Conservation (phyloP, 345 rosid species). For the Atalantia buxifolia region DNA sequence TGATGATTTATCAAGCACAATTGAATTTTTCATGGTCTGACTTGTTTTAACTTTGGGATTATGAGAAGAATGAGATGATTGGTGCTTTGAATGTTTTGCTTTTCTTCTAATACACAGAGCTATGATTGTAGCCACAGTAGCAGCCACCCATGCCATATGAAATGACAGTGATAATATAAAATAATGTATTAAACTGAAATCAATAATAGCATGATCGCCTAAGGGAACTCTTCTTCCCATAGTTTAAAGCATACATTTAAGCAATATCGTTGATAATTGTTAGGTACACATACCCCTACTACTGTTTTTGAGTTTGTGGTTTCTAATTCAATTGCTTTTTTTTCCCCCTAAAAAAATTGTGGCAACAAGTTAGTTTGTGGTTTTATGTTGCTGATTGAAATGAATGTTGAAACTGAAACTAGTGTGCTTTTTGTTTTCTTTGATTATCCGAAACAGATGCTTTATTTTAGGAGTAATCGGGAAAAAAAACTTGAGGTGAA, state of each 20-base stretch:
- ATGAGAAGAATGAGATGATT: neutral
- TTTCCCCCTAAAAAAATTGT: neutral
- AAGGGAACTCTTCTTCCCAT: constrained; percentile 41
- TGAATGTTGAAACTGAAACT: neutral
- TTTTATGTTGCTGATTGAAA: neutral
- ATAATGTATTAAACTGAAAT: neutral
- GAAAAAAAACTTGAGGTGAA: constrained; percentile 16
- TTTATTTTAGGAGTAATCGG: constrained; percentile 16
- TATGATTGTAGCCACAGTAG: constrained; percentile 32
- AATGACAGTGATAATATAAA: constrained; percentile 16
- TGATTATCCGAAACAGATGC: constrained; percentile 16
- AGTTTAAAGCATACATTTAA: neutral
- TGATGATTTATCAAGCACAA: neutral
- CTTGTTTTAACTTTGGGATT: neutral
- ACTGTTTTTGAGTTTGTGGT: neutral
- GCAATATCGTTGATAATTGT: neutral
- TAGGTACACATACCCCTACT: neutral
- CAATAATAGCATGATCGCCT: neutral
- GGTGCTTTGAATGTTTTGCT: neutral
- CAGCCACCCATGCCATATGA: constrained; percentile 26
- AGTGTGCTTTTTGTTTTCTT: neutral
- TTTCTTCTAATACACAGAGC: constrained; percentile 40
- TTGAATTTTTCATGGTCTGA: neutral
- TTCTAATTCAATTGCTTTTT: neutral
- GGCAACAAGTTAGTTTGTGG: neutral